These are phyloP conservation scores for Acacia acuminata DNA, from an alignment of 306 rosid species.

Conservation along the genomic window DNA sequence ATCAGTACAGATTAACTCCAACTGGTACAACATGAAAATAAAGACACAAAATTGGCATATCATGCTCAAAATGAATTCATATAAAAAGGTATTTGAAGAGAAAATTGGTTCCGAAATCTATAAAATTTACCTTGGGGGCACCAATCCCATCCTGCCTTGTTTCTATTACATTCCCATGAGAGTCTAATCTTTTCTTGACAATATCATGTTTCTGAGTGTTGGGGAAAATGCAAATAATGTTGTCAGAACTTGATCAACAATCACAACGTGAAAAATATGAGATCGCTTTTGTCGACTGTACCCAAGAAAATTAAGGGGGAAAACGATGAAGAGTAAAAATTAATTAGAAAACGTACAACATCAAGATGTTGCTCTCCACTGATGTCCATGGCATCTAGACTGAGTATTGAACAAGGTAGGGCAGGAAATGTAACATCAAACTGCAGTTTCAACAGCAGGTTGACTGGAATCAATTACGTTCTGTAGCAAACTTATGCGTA, in stretches of 20 bases:
- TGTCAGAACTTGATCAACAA: conserved; percentile 4
- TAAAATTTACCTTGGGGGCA: conserved; percentile 68
- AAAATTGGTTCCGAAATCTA: neutral
- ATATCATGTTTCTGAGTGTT: conserved; percentile 84
- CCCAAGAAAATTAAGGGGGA: neutral
- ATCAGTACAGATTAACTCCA: neutral
- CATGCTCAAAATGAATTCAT: neutral
- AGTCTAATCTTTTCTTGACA: conserved; percentile 85
- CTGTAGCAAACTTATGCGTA: neutral
- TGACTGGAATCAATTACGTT: conserved; percentile 17
- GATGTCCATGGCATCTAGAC: conserved; percentile 98
- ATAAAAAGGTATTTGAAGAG: neutral
- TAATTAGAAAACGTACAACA: conserved; percentile 62
- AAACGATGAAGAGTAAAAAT: neutral
- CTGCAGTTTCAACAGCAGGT: conserved; percentile 64
- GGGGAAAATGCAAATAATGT: conserved; percentile 15
- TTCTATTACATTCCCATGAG: conserved; percentile 90
- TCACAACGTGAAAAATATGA: neutral
- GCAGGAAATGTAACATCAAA: conserved; percentile 98
- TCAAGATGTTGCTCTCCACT: conserved; percentile 99
- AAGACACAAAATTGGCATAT: neutral
- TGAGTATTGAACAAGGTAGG: conserved; percentile 87
- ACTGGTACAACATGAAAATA: neutral
- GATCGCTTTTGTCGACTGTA: neutral
- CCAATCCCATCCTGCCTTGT: conserved; percentile 90